phyloP scores from a whole-genome alignment of 1,284 basidiomycete species.

The Fistulinella staudtii region DNA sequence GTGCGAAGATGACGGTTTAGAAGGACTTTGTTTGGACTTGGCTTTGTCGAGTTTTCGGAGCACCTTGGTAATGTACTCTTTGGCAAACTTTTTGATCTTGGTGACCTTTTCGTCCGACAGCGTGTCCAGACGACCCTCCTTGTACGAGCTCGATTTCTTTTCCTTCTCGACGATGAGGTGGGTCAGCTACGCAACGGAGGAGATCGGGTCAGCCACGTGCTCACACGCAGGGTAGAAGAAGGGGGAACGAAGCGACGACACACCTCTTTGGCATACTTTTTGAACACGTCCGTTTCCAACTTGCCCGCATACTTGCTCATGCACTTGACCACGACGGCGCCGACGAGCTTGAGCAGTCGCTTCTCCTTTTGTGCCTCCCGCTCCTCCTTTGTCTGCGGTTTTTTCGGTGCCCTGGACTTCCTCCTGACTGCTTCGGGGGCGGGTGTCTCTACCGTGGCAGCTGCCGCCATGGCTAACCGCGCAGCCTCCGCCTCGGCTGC shows the following conservation, averaged over 20 bases:
- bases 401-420: conserved; percentile 38
- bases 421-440: conserved; percentile 29
- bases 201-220: neutral
- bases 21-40: conserved; percentile 19
- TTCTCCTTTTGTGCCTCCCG: conserved; percentile 77
- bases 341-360: conserved; percentile 78
- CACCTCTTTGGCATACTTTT: conserved; percentile 94
- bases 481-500: conserved; percentile 43
- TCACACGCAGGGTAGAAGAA: neutral
- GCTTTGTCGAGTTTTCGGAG: conserved; percentile 61
- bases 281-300: conserved; percentile 86
- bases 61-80: conserved; percentile 79
- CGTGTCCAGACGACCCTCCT: conserved; percentile 63
- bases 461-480: conserved; percentile 34
- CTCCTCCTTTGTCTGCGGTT: conserved; percentile 47
- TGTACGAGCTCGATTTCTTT: conserved; percentile 82
- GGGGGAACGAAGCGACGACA: conserved; percentile 22
- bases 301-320: conserved; percentile 87
- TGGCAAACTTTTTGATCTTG: conserved; percentile 93
- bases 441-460: conserved; percentile 9
- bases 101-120: conserved; percentile 82
- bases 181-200: conserved; percentile 52
- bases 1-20: conserved; percentile 17
- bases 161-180: conserved; percentile 87
- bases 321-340: conserved; percentile 83